These are phyloP conservation scores for Epichloe sp. DNA, from an alignment of 2,329 filamentous ascomycete genomes.

Conservation along the genomic window DNA sequence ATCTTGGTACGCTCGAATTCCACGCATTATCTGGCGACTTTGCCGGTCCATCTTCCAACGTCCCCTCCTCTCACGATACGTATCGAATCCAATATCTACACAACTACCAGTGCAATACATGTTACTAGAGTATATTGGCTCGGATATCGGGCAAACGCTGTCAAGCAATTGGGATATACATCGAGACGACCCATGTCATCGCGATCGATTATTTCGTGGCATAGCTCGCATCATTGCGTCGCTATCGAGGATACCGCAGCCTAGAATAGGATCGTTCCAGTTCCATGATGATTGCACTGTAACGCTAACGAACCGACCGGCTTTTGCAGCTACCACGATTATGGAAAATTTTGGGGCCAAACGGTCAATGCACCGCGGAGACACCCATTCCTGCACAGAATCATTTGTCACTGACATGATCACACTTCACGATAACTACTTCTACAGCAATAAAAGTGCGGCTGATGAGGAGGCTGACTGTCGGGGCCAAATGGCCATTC, in stretches of 20 bases:
- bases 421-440: slow-evolving; percentile 12
- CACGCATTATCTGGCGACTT: background rate
- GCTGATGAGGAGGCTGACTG: slow-evolving; percentile 13
- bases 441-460: slow-evolving; percentile 14
- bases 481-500: slow-evolving; percentile 15
- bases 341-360: slow-evolving; percentile 21
- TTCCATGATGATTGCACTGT: slow-evolving; percentile 19
- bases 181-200: slow-evolving; percentile 2
- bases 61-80: slow-evolving; percentile 5
- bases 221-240: slow-evolving; percentile 16
- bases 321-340: slow-evolving; percentile 11
- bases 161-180: slow-evolving; percentile 13
- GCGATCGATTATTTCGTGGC: slow-evolving; percentile 16
- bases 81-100: slow-evolving; percentile 1
- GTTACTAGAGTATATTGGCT: slow-evolving; percentile 14
- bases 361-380: slow-evolving; percentile 15
- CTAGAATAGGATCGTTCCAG: slow-evolving; percentile 16
- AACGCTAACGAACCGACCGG: slow-evolving; percentile 16
- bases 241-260: slow-evolving; percentile 16
- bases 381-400: slow-evolving; percentile 19
- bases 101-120: slow-evolving; percentile 10
- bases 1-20: slow-evolving; percentile 6
- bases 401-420: slow-evolving; percentile 14
- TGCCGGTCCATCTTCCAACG: slow-evolving; percentile 2
- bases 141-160: slow-evolving; percentile 15